Conservation (phyloP, 139 green algal genomes). For the Coelastrella sp. region DNA sequence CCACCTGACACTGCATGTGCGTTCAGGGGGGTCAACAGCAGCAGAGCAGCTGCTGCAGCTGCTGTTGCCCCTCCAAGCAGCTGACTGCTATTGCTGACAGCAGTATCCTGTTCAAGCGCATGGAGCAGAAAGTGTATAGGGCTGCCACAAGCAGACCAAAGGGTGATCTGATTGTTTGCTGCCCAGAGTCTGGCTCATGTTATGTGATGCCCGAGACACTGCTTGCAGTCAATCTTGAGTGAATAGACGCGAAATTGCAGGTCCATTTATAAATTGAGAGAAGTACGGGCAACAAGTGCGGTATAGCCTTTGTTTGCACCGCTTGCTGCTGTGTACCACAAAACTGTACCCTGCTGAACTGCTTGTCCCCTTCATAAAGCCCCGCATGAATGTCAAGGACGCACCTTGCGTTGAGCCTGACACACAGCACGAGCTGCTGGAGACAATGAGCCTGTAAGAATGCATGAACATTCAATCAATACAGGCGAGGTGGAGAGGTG, state of each 20-base stretch:
- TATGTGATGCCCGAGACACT: too few species aligned
- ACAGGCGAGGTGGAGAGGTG: not conserved
- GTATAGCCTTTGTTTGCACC: too few species aligned
- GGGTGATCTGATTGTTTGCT: too few species aligned
- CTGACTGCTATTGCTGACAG: slow-evolving; percentile 3
- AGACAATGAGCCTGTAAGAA: not conserved
- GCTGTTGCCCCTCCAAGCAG: not conserved
- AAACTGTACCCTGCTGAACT: too few species aligned
- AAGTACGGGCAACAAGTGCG: too few species aligned
- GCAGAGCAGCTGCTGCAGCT: slow-evolving; percentile 25
- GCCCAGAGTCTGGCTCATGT: too few species aligned
- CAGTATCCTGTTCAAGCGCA: slow-evolving; percentile 1
- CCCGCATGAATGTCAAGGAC: not conserved
- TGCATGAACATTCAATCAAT: not conserved
- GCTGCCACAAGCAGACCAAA: too few species aligned
- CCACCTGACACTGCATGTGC: slow-evolving; percentile 49
- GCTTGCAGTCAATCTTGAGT: too few species aligned
- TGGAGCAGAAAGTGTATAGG: too few species aligned
- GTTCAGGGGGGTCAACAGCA: slow-evolving; percentile 10
- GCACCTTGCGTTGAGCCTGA: not conserved
- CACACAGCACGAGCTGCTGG: not conserved
- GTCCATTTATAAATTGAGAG: too few species aligned
- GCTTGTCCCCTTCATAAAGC: not conserved
- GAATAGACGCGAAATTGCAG: too few species aligned
- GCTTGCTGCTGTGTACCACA: not conserved